These are phyloP conservation scores for Candolleomyces aberdarensis DNA, from an alignment of 768 basidiomycete species.

Conservation along the genomic window DNA sequence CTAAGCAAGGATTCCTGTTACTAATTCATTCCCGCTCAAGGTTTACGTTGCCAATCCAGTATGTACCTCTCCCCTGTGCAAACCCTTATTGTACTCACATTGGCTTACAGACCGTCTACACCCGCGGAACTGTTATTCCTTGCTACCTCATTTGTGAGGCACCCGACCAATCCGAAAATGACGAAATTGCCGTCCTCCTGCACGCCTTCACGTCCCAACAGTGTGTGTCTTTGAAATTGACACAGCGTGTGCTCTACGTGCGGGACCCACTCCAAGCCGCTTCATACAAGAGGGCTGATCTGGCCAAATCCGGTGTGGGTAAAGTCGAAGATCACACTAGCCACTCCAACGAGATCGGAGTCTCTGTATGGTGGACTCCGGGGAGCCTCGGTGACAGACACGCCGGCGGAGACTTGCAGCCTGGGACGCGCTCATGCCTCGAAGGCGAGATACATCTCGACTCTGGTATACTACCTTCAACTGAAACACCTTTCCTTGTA, in stretches of 20 bases:
- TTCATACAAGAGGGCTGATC: not conserved
- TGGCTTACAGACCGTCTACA: not conserved
- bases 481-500: not conserved
- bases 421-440: not conserved
- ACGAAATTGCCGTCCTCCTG: not conserved
- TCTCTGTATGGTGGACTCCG: conserved; percentile 6
- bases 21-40: not conserved
- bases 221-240: not conserved
- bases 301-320: not conserved
- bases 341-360: not conserved
- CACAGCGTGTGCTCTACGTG: not conserved
- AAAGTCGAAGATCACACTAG: not conserved
- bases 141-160: conserved; percentile 6
- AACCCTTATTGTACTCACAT: not conserved
- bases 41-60: conserved; percentile 6
- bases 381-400: not conserved
- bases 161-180: not conserved
- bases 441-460: conserved; percentile 9
- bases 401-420: not conserved
- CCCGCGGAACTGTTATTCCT: conserved; percentile 3
- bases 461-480: not conserved
- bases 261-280: not conserved
- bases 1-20: not conserved
- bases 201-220: not conserved
- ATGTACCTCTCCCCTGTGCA: not conserved